A percentile compares a stretch with the other conserved stretches of the same genome.
Evolutionary conservation across 441 rosid genomes (phyloP).

Genomic region (Mallotus japonicus): DNA sequence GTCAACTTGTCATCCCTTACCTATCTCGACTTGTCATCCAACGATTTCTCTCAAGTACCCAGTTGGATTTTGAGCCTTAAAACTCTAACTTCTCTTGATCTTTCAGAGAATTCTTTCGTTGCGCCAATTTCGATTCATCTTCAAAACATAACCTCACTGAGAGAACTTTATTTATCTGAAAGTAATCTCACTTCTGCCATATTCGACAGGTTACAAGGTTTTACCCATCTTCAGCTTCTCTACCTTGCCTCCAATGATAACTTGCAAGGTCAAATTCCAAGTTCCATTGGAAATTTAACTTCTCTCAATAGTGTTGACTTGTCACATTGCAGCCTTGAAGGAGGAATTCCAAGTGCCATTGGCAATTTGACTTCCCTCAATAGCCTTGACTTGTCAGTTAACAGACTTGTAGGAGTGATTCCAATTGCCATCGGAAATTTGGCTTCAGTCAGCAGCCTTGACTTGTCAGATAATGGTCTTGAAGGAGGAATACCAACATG

Average conservation of each 20-base stretch:
- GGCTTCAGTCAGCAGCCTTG: constrained; percentile 9
- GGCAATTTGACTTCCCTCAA: too few species aligned
- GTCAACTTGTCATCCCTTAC: not conserved
- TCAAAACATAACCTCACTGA: constrained; percentile 26
- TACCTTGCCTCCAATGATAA: too few species aligned
- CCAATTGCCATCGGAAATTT: not conserved
- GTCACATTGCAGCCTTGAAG: too few species aligned
- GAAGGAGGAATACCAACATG: constrained; percentile 17
- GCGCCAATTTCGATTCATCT: constrained; percentile 24
- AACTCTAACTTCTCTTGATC: constrained; percentile 11
- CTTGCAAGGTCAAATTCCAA: too few species aligned
- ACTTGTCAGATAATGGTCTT: not conserved
- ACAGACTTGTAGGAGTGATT: constrained; percentile 8
- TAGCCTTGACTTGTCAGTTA: not conserved
- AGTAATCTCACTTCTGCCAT: constrained; percentile 24
- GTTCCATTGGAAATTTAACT: too few species aligned
- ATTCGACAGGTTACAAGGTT: not conserved
- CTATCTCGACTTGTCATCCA: not conserved
- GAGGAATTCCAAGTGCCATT: too few species aligned
- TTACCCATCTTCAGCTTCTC: too few species aligned
- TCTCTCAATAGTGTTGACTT: too few species aligned
- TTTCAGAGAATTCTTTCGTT: not conserved
- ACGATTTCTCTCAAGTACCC: too few species aligned
- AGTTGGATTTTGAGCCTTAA: too few species aligned
- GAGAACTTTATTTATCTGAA: constrained; percentile 16